These are phyloP conservation scores for Naganishia albida DNA, from an alignment of 1,284 basidiomycete species.

Conservation along the genomic window DNA sequence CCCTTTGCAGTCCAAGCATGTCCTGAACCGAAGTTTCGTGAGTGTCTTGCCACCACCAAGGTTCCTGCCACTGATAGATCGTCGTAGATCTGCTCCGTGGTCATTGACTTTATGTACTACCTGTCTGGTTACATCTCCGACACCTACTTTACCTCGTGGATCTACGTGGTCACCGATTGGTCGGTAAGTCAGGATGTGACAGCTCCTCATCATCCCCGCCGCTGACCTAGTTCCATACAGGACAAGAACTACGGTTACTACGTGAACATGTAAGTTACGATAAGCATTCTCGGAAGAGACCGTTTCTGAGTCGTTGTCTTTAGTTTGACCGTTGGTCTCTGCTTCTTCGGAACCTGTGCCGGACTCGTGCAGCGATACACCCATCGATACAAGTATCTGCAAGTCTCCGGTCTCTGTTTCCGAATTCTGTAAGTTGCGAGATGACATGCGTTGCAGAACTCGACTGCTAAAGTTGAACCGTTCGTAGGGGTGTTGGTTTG, in stretches of 20 bases:
- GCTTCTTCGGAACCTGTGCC: constrained; percentile 48
- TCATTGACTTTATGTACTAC: constrained; percentile 53
- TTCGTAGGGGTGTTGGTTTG: constrained; percentile 40
- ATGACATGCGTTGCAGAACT: neutral
- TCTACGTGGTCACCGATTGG: constrained; percentile 50
- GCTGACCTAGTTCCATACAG: constrained; percentile 2
- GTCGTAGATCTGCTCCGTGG: constrained; percentile 37
- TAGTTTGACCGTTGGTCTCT: constrained; percentile 46
- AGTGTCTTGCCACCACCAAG: constrained; percentile 13
- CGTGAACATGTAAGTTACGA: constrained; percentile 43
- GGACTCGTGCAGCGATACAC: constrained; percentile 52
- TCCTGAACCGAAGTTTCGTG: constrained; percentile 54
- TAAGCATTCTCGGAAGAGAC: neutral
- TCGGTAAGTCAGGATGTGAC: constrained; percentile 26
- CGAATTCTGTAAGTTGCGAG: constrained; percentile 38
- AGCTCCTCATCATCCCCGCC: neutral
- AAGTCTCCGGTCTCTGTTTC: constrained; percentile 42
- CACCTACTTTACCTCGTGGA: constrained; percentile 52
- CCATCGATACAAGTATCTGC: constrained; percentile 55
- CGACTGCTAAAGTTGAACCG: neutral
- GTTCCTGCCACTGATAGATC: neutral
- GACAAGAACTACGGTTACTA: constrained; percentile 41
- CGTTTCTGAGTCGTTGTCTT: neutral
- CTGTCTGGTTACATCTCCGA: constrained; percentile 48
- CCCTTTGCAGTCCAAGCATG: constrained; percentile 53